Evolutionary conservation across 2,329 filamentous ascomycete species (phyloP).

Genomic region (Cladosporium sp.): DNA sequence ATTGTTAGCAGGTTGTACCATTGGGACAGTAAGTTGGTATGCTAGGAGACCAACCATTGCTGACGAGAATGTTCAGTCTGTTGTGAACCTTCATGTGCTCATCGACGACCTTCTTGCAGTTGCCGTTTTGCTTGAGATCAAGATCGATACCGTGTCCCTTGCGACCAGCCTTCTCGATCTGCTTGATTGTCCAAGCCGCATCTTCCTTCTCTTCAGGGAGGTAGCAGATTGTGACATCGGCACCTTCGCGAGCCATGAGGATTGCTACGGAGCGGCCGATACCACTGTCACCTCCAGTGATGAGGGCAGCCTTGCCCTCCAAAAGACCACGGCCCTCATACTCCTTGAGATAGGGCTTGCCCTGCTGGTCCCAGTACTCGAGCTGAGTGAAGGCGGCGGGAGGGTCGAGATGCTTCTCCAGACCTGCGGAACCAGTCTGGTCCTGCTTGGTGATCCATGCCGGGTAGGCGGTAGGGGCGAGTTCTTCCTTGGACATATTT

Average conservation of each 20-base stretch:
- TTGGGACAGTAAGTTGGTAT: too few species aligned
- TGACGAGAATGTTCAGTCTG: conserved; percentile 48
- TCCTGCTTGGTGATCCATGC: conserved; percentile 25
- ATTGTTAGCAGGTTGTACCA: too few species aligned
- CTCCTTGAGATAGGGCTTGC: conserved; percentile 30
- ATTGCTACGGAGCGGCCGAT: conserved; percentile 54
- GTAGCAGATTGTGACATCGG: conserved; percentile 54
- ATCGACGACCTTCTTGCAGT: conserved; percentile 49
- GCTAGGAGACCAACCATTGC: conserved; percentile 46
- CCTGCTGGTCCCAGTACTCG: conserved; percentile 29
- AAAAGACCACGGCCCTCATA: conserved; percentile 31
- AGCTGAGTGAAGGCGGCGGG: conserved; percentile 31
- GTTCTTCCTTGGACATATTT: conserved; percentile 3
- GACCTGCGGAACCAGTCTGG: conserved; percentile 29
- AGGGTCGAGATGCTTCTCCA: conserved; percentile 29
- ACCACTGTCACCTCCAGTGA: conserved; percentile 25
- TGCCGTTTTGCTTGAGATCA: conserved; percentile 48
- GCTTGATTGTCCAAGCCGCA: conserved; percentile 50
- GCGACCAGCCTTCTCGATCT: conserved; percentile 49
- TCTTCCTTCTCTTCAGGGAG: conserved; percentile 54
- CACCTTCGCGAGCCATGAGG: conserved; percentile 55
- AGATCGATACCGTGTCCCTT: conserved; percentile 47
- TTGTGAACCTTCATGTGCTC: conserved; percentile 48
- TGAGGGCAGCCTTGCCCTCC: conserved; percentile 28
- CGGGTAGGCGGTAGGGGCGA: conserved; percentile 23